These are phyloP conservation scores for Actinomortierella wolfii DNA, from an alignment of 371 early-diverging fungal genomes.

Conservation along the genomic window DNA sequence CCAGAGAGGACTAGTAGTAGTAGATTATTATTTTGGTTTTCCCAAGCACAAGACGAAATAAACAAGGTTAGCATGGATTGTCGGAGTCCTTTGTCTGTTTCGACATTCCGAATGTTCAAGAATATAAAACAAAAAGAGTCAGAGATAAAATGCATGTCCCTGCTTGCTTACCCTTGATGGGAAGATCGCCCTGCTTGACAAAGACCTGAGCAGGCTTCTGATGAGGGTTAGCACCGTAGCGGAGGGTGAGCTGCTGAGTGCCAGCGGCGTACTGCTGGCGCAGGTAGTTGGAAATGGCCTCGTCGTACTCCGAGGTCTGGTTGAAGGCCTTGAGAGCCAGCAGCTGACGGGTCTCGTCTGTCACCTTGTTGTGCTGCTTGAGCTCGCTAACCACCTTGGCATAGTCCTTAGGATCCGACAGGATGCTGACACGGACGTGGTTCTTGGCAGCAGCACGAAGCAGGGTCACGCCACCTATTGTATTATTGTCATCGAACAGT, in stretches of 20 bases:
- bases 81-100: not conserved
- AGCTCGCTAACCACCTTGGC: constrained; percentile 75
- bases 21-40: not conserved
- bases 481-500: not conserved
- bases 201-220: constrained; percentile 96
- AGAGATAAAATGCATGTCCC: not conserved
- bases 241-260: constrained; percentile 82
- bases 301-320: constrained; percentile 95
- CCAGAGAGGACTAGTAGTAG: constrained; percentile 76
- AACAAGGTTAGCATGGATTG: not conserved
- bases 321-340: constrained; percentile 80
- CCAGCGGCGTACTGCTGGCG: constrained; percentile 83
- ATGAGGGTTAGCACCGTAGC: constrained; percentile 98
- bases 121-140: not conserved
- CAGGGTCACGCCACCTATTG: constrained; percentile 91
- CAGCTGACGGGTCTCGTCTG: constrained; percentile 52
- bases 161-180: constrained; percentile 68
- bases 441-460: constrained; percentile 98
- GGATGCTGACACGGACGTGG: constrained; percentile 91
- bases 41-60: not conserved
- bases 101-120: too few species aligned
- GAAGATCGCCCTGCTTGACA: constrained; percentile 78
- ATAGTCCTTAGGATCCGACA: constrained; percentile 94
- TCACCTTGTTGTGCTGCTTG: constrained; percentile 54
- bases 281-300: constrained; percentile 94